Evolutionary conservation across 2,329 filamentous ascomycete species (phyloP), one percentile per base, ranked within the genome.

Genomic region (Ploettnerulaceae sp.): DNA sequence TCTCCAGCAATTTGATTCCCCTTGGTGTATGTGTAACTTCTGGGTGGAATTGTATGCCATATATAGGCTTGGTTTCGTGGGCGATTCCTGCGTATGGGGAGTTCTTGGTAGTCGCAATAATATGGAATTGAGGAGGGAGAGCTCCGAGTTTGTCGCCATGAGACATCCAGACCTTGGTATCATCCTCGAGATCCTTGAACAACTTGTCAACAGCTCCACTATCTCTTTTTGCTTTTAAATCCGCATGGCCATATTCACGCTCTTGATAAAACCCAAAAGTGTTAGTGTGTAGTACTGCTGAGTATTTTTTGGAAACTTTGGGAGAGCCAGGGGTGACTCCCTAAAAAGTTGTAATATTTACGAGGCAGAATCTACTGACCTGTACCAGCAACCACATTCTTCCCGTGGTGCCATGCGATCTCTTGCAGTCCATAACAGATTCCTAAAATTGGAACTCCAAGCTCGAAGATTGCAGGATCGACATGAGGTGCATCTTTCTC

Each of bases 91-190:
- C 90, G 58, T 78, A 95, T 18, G 82, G 79, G 0, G 86, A 81
- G 69, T 93, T 94, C 40, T 72, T 64, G 2, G 89, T 91, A 4
- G 74, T 83, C 40, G 86, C 89, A 58, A 95, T 79, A 12, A 75
- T 81, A 49, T 77, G 69, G 64, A 95, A 95, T 31, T 74, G 77
- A 26, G 82, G 71, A 7, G 90, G 90, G 29, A 95, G 72, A 45
- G 76, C 71, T 29, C 75, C 76, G 8, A 97, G 77, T 73, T 95
- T 95, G 69, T 96, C 89, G 48, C 82, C 83, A 65, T 97, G 91
- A 56, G 79, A 86, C 90, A 96, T 96, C 76, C 79, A 91, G 11
- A 87, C 72, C 48, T 85, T 75, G 59, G 87, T 74, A 41, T 79
- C 71, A 51, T 86, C 81, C 49, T 81, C 84, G 8, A 95, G 63